These are phyloP conservation scores for Daldinia grandis DNA, from an alignment of 495 filamentous ascomycete species.

Conservation along the genomic window DNA sequence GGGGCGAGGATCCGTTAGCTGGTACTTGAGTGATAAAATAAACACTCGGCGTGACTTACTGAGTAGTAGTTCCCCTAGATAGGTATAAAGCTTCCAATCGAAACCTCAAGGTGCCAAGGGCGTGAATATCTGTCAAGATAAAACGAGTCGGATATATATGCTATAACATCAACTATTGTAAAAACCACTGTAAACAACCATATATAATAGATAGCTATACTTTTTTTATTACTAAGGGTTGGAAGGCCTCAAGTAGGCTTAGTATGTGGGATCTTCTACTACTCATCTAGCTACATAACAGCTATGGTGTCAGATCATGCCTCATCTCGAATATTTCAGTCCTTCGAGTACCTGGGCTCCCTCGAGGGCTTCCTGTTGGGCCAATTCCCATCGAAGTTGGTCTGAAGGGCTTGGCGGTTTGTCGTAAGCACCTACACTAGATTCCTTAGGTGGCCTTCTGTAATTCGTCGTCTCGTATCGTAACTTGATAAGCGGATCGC, in stretches of 20 bases:
- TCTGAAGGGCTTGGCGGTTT: constrained; percentile 46
- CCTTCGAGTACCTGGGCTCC: constrained; percentile 25
- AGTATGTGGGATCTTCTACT: neutral
- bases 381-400: constrained; percentile 44
- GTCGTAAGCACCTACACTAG: constrained; percentile 22
- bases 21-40: neutral
- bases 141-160: neutral
- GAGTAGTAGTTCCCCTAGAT: neutral
- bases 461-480: constrained; percentile 37
- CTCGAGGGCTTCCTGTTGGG: constrained; percentile 35
- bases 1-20: neutral
- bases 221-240: neutral
- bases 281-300: neutral
- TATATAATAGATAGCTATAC: neutral
- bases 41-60: neutral
- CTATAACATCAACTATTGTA: neutral
- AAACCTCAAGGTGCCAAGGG: neutral
- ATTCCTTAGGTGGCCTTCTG: constrained; percentile 15
- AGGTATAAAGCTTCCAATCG: neutral
- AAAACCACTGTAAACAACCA: neutral
- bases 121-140: neutral
- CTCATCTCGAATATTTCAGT: constrained; percentile 19
- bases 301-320: neutral
- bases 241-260: neutral
- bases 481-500: constrained; percentile 39